Evolutionary conservation across 2,329 filamentous ascomycete genomes (phyloP).

Genomic region (Beauveria rudraprayagi): DNA sequence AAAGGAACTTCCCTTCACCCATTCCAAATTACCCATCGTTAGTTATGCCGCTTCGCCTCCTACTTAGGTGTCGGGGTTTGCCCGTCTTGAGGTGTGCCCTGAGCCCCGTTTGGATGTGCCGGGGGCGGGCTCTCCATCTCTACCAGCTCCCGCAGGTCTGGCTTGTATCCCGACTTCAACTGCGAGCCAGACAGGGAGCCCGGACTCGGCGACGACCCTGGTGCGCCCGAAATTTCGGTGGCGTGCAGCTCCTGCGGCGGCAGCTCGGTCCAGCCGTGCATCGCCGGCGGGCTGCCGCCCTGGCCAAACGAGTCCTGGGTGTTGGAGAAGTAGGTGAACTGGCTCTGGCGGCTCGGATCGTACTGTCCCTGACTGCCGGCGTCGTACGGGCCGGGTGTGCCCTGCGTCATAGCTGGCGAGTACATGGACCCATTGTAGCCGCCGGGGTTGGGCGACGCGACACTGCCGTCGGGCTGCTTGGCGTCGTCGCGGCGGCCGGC

Average conservation of each 20-base stretch:
- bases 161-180: not conserved
- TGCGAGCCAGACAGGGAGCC: not conserved
- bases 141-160: not conserved
- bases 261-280: not conserved
- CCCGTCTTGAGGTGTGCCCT: not conserved
- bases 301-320: not conserved
- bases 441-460: not conserved
- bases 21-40: not conserved
- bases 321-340: not conserved
- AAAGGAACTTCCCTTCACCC: not conserved
- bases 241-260: slow-evolving; percentile 5
- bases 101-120: not conserved
- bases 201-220: not conserved
- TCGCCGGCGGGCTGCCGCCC: not conserved
- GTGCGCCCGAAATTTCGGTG: not conserved
- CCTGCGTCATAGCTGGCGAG: slow-evolving; percentile 4
- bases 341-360: slow-evolving; percentile 4
- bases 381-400: not conserved
- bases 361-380: not conserved
- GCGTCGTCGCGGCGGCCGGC: not conserved
- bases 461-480: not conserved
- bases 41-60: not conserved
- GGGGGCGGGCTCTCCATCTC: slow-evolving; percentile 5
- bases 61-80: not conserved
- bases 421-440: slow-evolving; percentile 1